A percentile compares a stretch with the other conserved stretches of the same genome.
Evolutionary conservation across 495 filamentous ascomycete genomes (phyloP).

Genomic region (Delitschia confertaspora): DNA sequence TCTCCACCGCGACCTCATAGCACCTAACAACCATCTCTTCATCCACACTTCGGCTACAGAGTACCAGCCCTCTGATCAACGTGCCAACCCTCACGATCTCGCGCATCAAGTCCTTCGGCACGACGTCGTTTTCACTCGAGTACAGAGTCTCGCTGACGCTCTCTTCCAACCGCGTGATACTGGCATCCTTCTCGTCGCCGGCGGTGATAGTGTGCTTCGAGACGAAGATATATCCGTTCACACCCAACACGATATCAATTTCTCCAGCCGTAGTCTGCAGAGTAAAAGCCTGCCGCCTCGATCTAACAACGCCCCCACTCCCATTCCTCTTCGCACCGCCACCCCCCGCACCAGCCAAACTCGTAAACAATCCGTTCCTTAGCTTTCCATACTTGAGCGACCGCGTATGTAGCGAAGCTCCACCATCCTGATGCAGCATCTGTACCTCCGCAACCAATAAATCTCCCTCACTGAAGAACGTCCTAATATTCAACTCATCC

Average conservation of each 20-base stretch:
- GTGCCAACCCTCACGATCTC: conserved; percentile 80
- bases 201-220: conserved; percentile 60
- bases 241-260: conserved; percentile 80
- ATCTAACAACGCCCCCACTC: conserved; percentile 71
- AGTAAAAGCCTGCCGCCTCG: conserved; percentile 78
- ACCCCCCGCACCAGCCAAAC: conserved; percentile 69
- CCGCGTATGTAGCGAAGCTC: conserved; percentile 78
- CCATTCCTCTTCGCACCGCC: conserved; percentile 42
- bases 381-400: conserved; percentile 90
- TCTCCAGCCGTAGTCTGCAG: conserved; percentile 61
- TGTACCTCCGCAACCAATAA: conserved; percentile 88
- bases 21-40: conserved; percentile 80
- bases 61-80: conserved; percentile 70
- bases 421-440: conserved; percentile 68
- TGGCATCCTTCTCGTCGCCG: conserved; percentile 44
- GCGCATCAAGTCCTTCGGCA: conserved; percentile 61
- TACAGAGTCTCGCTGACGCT: conserved; percentile 64
- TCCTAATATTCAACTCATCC: conserved; percentile 90
- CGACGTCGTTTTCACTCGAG: conserved; percentile 81
- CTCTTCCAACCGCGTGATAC: conserved; percentile 79
- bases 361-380: conserved; percentile 80
- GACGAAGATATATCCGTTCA: conserved; percentile 96
- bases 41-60: conserved; percentile 74
- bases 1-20: conserved; percentile 69
- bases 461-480: conserved; percentile 86